A percentile compares a stretch with the other conserved stretches of the same genome.
Conservation (phyloP, 257 asterid genomes). For the Anisodus tanguticus region DNA sequence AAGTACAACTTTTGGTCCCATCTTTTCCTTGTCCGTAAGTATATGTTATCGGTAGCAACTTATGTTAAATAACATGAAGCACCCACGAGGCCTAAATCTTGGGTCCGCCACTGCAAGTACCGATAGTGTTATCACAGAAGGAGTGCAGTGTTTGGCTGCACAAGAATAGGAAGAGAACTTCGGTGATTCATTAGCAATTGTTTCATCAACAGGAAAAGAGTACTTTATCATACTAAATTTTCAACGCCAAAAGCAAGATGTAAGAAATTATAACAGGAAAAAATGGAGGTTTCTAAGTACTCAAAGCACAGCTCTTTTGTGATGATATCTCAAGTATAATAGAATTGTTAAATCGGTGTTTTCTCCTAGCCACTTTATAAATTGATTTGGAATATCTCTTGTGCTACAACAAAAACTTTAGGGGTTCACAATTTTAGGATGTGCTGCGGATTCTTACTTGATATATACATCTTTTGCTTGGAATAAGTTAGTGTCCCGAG, state of each 20-base stretch:
- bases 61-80: no score
- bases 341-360: background rate
- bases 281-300: background rate
- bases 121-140: background rate
- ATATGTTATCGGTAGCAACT: no score
- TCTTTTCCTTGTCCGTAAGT: no score
- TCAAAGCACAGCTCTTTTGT: background rate
- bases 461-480: background rate
- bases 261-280: background rate
- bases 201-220: background rate
- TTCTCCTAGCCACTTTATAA: background rate
- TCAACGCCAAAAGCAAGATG: background rate
- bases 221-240: background rate
- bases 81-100: no score
- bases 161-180: background rate
- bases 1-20: no score
- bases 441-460: background rate
- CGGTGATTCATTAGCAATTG: background rate
- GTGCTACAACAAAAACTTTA: background rate
- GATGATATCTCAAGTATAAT: background rate
- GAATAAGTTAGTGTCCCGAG: background rate
- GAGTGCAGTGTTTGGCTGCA: background rate
- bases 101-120: background rate
- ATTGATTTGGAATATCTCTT: background rate
- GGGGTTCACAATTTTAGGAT: constrained; percentile 10